A percentile compares a stretch with the other conserved stretches of the same genome.
phyloP scores from a whole-genome alignment of 2,329 filamentous ascomycete genomes.

The Alternaria postmessia region DNA sequence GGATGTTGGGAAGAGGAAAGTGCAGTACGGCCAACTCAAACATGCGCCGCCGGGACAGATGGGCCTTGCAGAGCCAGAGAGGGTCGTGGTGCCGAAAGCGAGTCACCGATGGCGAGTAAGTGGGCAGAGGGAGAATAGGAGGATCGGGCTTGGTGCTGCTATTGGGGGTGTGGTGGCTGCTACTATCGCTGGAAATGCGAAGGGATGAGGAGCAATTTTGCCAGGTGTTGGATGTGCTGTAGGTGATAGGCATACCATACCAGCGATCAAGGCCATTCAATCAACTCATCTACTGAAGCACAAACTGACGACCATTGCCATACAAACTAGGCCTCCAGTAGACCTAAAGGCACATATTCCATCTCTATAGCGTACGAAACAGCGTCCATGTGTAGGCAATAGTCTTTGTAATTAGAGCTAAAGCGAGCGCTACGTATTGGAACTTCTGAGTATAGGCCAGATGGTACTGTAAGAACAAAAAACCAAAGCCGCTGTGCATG shows the following conservation, averaged over 20 bases:
- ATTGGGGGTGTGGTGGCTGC: slow-evolving; percentile 25
- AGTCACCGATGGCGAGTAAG: slow-evolving; percentile 1
- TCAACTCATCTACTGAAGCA: too few relatives aligned
- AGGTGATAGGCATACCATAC: background rate
- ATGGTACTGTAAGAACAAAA: background rate
- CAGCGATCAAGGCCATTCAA: background rate
- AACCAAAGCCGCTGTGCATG: background rate
- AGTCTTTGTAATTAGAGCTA: background rate
- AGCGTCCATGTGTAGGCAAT: background rate
- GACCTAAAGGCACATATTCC: too few relatives aligned
- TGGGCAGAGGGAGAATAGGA: slow-evolving; percentile 6
- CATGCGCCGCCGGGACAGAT: slow-evolving; percentile 29
- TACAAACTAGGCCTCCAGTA: too few relatives aligned
- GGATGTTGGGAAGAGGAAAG: slow-evolving; percentile 28
- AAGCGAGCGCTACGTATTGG: too few relatives aligned
- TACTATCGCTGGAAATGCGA: slow-evolving; percentile 15
- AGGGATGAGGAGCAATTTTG: background rate
- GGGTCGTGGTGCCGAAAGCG: slow-evolving; percentile 13
- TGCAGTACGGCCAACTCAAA: slow-evolving; percentile 30
- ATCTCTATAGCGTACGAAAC: too few relatives aligned
- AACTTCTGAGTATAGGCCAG: background rate
- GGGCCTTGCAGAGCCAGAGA: slow-evolving; percentile 32
- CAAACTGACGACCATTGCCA: too few relatives aligned
- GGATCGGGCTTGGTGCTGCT: slow-evolving; percentile 19
- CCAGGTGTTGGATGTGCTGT: background rate